These are phyloP conservation scores for Sanguinoderma infundibulare DNA, from an alignment of 1,284 basidiomycete species.

Conservation along the genomic window DNA sequence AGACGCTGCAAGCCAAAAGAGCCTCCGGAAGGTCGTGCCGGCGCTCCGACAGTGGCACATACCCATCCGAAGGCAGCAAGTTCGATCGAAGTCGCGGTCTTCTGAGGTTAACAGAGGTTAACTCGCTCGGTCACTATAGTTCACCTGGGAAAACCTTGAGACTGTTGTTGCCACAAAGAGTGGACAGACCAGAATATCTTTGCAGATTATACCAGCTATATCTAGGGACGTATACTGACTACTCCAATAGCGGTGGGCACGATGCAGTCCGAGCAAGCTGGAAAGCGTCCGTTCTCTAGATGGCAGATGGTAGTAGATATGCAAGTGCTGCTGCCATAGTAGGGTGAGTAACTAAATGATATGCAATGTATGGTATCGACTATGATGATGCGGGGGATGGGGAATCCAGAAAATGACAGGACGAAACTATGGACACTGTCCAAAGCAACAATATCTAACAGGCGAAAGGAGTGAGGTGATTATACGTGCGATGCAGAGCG, in stretches of 20 bases:
- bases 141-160: not conserved
- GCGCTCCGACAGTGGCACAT: not conserved
- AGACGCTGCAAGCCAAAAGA: not conserved
- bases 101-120: not conserved
- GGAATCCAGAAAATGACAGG: slow-evolving; percentile 2
- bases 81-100: not conserved
- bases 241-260: slow-evolving; percentile 8
- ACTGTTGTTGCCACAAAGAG: not conserved
- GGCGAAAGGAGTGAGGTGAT: slow-evolving; percentile 22
- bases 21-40: not conserved
- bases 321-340: slow-evolving; percentile 18
- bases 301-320: slow-evolving; percentile 4
- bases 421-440: slow-evolving; percentile 21
- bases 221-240: slow-evolving; percentile 14
- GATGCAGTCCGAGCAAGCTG: slow-evolving; percentile 9
- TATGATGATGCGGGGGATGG: not conserved
- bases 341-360: slow-evolving; percentile 26
- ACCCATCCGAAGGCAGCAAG: not conserved
- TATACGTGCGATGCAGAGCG: slow-evolving; percentile 25
- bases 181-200: slow-evolving; percentile 2
- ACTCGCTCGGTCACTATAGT: not conserved
- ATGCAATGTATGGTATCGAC: slow-evolving; percentile 29
- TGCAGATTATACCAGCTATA: slow-evolving; percentile 25
- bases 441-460: slow-evolving; percentile 28
- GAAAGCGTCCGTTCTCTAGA: not conserved